phyloP scores from a whole-genome alignment of 208 protist species.

The Angomonas ambiguus region DNA sequence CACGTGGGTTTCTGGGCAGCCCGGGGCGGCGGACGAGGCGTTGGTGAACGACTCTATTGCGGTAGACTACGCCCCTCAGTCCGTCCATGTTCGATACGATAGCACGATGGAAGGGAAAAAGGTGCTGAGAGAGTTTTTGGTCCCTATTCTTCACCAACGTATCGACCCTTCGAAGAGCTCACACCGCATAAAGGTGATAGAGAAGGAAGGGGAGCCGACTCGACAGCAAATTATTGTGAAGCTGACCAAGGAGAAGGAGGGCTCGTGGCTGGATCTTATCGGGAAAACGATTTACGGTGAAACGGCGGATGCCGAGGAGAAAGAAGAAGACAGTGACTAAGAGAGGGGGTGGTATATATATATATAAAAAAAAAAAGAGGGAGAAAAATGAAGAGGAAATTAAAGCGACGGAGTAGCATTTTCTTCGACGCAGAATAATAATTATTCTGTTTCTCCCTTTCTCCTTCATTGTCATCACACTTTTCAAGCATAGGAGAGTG shows the following conservation, averaged over 20 bases:
- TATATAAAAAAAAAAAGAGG: too few relatives aligned
- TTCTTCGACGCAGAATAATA: too few relatives aligned
- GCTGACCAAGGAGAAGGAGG: slow-evolving; percentile 45
- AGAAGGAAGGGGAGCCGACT: slow-evolving; percentile 33
- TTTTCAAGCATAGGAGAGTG: too few relatives aligned
- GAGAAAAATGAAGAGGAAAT: too few relatives aligned
- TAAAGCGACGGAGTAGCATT: too few relatives aligned
- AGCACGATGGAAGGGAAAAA: slow-evolving; percentile 4
- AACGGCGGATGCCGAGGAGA: slow-evolving; percentile 19
- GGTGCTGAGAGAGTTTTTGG: background rate
- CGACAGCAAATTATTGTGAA: slow-evolving; percentile 49
- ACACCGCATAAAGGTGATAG: slow-evolving; percentile 19
- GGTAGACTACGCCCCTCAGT: slow-evolving; percentile 31
- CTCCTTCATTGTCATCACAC: too few relatives aligned
- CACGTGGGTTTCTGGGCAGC: slow-evolving; percentile 10
- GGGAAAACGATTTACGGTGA: slow-evolving; percentile 10
- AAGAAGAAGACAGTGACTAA: slow-evolving; percentile 12
- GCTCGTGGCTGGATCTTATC: slow-evolving; percentile 58
- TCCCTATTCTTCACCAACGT: background rate
- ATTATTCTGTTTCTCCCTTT: too few relatives aligned
- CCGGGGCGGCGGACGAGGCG: slow-evolving; percentile 27
- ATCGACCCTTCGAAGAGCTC: background rate
- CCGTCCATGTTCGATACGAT: slow-evolving; percentile 28
- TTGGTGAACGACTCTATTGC: slow-evolving; percentile 32
- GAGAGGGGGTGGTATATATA: background rate